Conservation (phyloP, 2,329 filamentous ascomycete genomes). For the Penicillium sp. region DNA sequence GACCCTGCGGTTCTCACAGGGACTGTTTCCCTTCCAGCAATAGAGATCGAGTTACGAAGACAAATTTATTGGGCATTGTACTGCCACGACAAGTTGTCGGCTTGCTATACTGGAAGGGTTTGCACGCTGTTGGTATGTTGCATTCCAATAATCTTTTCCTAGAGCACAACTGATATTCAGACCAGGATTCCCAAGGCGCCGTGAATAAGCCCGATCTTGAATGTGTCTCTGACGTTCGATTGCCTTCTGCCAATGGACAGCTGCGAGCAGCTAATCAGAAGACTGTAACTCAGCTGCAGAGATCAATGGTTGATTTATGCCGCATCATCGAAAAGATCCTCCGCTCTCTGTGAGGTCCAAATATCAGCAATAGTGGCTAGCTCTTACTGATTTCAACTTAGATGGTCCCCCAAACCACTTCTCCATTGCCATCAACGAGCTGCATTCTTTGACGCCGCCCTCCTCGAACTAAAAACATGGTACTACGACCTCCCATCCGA, state of each 20-base stretch:
- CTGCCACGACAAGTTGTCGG: constrained; percentile 37
- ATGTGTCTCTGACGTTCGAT: constrained; percentile 8
- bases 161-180: background rate
- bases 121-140: constrained; percentile 37
- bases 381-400: constrained; percentile 5
- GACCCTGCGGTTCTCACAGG: constrained; percentile 31
- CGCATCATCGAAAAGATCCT: constrained; percentile 35
- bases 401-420: constrained; percentile 34
- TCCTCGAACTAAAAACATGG: constrained; percentile 37
- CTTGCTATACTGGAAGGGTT: constrained; percentile 38
- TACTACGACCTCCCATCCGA: constrained; percentile 35
- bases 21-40: constrained; percentile 22
- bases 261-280: constrained; percentile 17
- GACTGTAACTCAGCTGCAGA: constrained; percentile 22
- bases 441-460: constrained; percentile 32
- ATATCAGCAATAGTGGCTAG: background rate
- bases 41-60: constrained; percentile 34
- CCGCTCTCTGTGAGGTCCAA: constrained; percentile 26
- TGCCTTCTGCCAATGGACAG: constrained; percentile 17
- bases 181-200: constrained; percentile 32
- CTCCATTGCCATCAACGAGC: constrained; percentile 18
- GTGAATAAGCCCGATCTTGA: constrained; percentile 28
- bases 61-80: constrained; percentile 42
- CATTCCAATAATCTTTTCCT: background rate
- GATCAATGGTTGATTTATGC: constrained; percentile 30